Evolutionary conservation across 306 rosid genomes (phyloP).

Genomic region (Quercus glauca): DNA sequence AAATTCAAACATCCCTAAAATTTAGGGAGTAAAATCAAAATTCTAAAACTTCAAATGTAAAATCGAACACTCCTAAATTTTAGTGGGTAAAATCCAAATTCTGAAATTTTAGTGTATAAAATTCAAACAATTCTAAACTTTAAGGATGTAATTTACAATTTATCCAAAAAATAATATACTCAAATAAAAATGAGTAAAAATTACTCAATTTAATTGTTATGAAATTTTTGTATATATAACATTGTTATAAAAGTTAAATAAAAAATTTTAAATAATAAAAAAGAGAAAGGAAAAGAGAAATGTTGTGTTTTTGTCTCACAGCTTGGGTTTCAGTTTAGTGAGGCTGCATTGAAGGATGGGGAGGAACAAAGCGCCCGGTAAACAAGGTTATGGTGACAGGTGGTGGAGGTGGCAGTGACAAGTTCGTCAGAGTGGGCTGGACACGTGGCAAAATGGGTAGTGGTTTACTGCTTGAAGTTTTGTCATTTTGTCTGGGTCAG

Average conservation of each 20-base stretch:
- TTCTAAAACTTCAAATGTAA: rapidly evolving
- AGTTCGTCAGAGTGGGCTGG: not conserved
- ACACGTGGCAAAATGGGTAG: slow-evolving; percentile 32
- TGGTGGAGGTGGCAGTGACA: slow-evolving; percentile 14
- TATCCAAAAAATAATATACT: no score
- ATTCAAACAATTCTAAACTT: no score
- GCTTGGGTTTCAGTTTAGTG: not conserved
- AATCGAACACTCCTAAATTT: no score
- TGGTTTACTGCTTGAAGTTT: not conserved
- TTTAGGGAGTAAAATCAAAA: no score
- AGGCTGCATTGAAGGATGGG: slow-evolving; percentile 44
- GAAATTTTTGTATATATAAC: no score
- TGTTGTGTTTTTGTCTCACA: not conserved
- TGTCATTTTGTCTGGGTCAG: slow-evolving; percentile 20
- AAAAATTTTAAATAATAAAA: no score
- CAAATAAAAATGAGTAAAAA: no score
- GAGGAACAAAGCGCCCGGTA: slow-evolving; percentile 30
- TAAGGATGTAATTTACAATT: no score
- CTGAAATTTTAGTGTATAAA: rapidly evolving
- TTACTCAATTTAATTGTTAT: no score
- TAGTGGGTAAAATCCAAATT: rapidly evolving
- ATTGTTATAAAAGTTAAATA: no score
- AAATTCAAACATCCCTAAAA: no score
- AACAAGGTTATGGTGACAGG: slow-evolving; percentile 40
- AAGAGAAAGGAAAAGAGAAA: not conserved